These are phyloP conservation scores for Nothophytophthora sp. DNA, from an alignment of 352 stramenopile genomes.

Conservation along the genomic window DNA sequence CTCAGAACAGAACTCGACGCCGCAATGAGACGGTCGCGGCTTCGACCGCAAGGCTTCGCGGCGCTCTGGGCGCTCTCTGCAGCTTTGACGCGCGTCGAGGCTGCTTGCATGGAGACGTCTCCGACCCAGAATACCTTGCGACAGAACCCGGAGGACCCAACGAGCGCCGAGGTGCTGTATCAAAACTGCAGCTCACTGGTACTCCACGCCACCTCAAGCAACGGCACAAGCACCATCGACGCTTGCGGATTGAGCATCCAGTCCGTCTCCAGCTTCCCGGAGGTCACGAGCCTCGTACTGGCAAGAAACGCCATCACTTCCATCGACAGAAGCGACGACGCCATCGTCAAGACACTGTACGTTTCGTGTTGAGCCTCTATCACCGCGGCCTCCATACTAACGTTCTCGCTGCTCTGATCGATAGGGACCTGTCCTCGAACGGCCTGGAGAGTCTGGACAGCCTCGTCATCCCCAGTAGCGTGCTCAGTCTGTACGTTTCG, in stretches of 20 bases:
- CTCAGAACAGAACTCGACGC: not conserved
- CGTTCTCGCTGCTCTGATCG: not conserved
- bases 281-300: constrained; percentile 21
- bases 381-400: no score
- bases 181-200: constrained; percentile 30
- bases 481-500: constrained; percentile 23
- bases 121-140: constrained; percentile 25
- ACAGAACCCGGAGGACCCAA: constrained; percentile 5
- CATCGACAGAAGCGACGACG: constrained; percentile 25
- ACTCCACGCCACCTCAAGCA: constrained; percentile 23
- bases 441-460: constrained; percentile 25
- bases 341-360: constrained; percentile 32
- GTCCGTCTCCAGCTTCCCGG: constrained; percentile 30
- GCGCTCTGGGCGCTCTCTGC: constrained; percentile 9
- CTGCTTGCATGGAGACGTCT: constrained; percentile 1
- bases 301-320: constrained; percentile 28
- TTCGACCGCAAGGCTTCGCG: constrained; percentile 2
- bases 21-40: constrained; percentile 25
- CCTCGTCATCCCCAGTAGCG: constrained; percentile 24
- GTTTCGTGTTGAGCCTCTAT: constrained; percentile 5
- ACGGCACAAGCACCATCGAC: constrained; percentile 27
- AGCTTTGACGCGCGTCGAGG: not conserved
- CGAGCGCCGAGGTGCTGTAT: constrained; percentile 31
- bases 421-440: constrained; percentile 32
- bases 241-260: constrained; percentile 26